Evolutionary conservation across 345 rosid genomes (phyloP), one percentile per base, ranked within the genome.

Genomic region (Populus alba): DNA sequence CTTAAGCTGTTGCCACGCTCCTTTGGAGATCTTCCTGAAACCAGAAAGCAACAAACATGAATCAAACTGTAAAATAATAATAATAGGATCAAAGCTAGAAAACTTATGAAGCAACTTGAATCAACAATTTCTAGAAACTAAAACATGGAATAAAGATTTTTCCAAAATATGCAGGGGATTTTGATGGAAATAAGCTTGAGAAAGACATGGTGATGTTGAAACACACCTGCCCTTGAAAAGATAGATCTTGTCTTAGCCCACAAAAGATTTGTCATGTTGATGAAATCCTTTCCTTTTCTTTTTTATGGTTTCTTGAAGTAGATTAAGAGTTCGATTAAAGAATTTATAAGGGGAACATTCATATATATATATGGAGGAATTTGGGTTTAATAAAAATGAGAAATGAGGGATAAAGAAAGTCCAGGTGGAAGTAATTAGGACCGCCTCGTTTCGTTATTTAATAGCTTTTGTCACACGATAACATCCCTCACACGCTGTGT

Each of bases 401-500:
- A 74, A 81, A 5, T 12, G 45, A n/a, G 49, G 75, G 35, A 70
- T 65, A 72, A 75, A 75, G 62, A 27, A 63, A 68, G 16, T 20
- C 47, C 16, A 49, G 82, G 16, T 63, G 80, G 80, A 77, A 66
- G 73, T 67, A 35, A 15, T 3, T 49, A 72, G 63, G 79, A 74
- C 83, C 79, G 79, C 85, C 85, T 61, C 70, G 29, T 41, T 17
- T 63, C 12, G 79, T 41, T 37, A 16, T 43, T 23, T 86, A 33
- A 33, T 33, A 80, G 74, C 92, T 86, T 88, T 25, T 13, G 73
- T 74, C 66, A 74, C 88, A 86, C 86, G 92, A 84, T 79, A 72
- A 61, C 81, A 38, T 82, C 81, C 55, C 71, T 61, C 57, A 67
- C 94, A 87, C 92, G 95, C 61, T 78, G 86, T 66, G 84, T 55